Base-by-base conservation (phyloP, 495 filamentous ascomycete genomes). In the Penicillium steckii region DNA sequence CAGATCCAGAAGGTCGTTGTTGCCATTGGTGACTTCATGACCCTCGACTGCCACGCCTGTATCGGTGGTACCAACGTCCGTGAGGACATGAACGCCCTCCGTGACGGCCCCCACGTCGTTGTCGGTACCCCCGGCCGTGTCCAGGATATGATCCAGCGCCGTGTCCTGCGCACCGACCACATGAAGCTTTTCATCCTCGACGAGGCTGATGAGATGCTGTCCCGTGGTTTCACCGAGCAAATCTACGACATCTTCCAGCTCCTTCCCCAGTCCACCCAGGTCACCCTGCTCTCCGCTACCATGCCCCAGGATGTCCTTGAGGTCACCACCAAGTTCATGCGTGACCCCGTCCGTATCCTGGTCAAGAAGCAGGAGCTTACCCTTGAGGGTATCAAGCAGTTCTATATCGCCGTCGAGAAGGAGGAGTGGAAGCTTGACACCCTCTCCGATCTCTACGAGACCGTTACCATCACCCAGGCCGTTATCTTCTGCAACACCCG, bases 401-500 rank as follows among this genome's bases (percentile, higher is more conserved):
- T 95, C 83, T 98, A 95, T 81, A 98, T 98, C 72, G 94, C 94
- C 53, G 94, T 98, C 45, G 94, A 98, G 81, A 97, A 98, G 83
- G 94, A 98, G 71, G 94, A 97, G 66, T 98, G 95, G 95, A 98
- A 98, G 79, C 87, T 98, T 56, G 94, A 98, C 75, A 98, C 94
- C 40, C 90, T 98, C 25, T 97, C 89, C 66, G 94, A 98, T 74
- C 78, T 98, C 51, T 98, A 98, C 82, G 94, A 98, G 73, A 98
- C 94, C 26, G 87, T 98, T 68, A 98, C 94, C 60, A 98, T 98
- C 70, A 98, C 94, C 50, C 94, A 98, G 74, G 94, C 94, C 53
- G 94, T 98, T 71, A 98, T 98, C 77, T 98, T 98, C 87, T 98
- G 94, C 82, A 98, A 98, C 83, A 98, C 94, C 60, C 88, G 95